phyloP scores from a whole-genome alignment of 306 rosid species.

The Inga leiocalycina region DNA sequence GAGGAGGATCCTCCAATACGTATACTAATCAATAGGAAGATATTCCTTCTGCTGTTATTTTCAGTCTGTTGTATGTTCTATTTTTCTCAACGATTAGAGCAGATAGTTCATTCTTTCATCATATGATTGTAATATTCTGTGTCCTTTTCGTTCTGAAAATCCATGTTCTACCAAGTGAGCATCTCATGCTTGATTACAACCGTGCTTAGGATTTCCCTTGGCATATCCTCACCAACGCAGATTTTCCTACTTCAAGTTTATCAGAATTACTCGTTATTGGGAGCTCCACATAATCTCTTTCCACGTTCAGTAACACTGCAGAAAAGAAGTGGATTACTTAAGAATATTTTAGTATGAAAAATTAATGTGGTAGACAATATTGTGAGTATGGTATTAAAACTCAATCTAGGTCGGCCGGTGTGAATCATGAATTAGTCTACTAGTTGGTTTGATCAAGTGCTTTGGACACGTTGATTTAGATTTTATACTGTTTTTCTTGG shows the following conservation, averaged over 20 bases:
- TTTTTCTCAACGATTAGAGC: slow-evolving; percentile 36
- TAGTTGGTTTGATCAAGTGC: too few relatives aligned
- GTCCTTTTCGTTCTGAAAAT: neutral
- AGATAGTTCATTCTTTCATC: slow-evolving; percentile 55
- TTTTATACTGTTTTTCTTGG: too few relatives aligned
- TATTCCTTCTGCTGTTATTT: slow-evolving; percentile 47
- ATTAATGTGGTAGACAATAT: too few relatives aligned
- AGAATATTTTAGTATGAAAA: neutral
- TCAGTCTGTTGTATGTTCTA: slow-evolving; percentile 51
- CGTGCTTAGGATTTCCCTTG: neutral
- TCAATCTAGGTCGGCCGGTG: too few relatives aligned
- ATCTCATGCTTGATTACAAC: neutral
- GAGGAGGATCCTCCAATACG: slow-evolving; percentile 45
- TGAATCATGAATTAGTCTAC: too few relatives aligned
- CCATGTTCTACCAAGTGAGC: neutral
- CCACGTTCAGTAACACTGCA: too few relatives aligned
- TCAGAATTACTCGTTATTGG: neutral
- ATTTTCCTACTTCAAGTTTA: neutral
- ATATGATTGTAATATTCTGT: slow-evolving; percentile 20
- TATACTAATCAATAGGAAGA: slow-evolving; percentile 42
- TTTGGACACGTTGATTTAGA: too few relatives aligned
- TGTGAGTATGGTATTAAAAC: too few relatives aligned
- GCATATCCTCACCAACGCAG: neutral
- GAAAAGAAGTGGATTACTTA: neutral
- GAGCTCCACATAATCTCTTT: too few relatives aligned